phyloP scores from a whole-genome alignment of 805 yeast species.

The Candida germanica region DNA sequence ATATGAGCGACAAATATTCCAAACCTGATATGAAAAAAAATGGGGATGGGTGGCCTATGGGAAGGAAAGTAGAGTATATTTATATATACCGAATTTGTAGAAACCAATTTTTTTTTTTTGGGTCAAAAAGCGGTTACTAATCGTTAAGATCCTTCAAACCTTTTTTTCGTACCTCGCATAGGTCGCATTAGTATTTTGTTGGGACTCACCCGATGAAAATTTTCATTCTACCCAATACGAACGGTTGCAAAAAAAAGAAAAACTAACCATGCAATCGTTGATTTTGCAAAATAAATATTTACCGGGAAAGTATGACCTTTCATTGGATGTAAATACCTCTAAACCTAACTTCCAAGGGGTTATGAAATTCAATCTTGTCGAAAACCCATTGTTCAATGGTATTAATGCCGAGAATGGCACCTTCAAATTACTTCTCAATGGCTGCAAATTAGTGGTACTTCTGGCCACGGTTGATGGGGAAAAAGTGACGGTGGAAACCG shows the following conservation, averaged over 20 bases:
- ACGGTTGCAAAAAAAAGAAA: slow-evolving; percentile 6
- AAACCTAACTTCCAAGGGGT: slow-evolving; percentile 13
- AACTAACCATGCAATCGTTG: slow-evolving; percentile 2
- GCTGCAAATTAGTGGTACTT: slow-evolving; percentile 10
- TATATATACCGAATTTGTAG: no score
- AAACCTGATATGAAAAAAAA: no score
- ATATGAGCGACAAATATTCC: no score
- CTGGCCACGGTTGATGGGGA: slow-evolving; percentile 10
- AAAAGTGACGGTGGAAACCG: slow-evolving; percentile 1
- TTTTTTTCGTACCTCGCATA: not conserved
- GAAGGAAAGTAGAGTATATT: no score
- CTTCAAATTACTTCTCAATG: slow-evolving; percentile 9
- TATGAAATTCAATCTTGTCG: slow-evolving; percentile 3
- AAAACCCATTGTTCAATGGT: not conserved
- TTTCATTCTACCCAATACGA: not conserved
- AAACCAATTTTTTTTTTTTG: no score
- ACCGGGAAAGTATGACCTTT: slow-evolving; percentile 9
- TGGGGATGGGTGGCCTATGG: no score
- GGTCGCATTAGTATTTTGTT: slow-evolving; percentile 1
- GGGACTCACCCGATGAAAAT: slow-evolving; percentile 3
- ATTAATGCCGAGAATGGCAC: not conserved
- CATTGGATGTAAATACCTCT: slow-evolving; percentile 4
- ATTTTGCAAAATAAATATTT: slow-evolving; percentile 2
- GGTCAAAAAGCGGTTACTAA: no score
- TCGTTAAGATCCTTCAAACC: slow-evolving; percentile 5